Percentiles rank a stretch among this genome's conserved stretches.
These are phyloP conservation scores for Ophiosphaerella narmari DNA, from an alignment of 2,329 filamentous ascomycete species.

Conservation along the genomic window DNA sequence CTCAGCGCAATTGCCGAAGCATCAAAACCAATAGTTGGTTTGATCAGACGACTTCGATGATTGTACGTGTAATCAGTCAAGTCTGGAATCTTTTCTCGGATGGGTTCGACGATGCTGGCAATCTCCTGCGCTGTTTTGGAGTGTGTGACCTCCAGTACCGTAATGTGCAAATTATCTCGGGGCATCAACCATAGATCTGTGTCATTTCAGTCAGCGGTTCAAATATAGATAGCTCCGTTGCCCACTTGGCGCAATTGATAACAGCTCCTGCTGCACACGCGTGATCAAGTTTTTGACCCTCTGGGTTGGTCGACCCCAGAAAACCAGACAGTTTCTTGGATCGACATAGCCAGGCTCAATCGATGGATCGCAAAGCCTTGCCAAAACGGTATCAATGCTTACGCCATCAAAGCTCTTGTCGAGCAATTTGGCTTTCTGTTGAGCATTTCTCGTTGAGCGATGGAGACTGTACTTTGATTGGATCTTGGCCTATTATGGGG, in stretches of 20 bases:
- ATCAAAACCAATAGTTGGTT: conserved; percentile 83
- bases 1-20: conserved; percentile 83
- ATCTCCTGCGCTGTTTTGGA: conserved; percentile 74
- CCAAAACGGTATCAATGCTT: conserved; percentile 75
- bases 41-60: conserved; percentile 76
- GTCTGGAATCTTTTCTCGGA: conserved; percentile 60
- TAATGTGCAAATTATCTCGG: conserved; percentile 77
- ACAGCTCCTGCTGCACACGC: conserved; percentile 70
- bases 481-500: conserved; percentile 61
- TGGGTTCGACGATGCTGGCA: conserved; percentile 60
- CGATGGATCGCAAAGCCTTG: conserved; percentile 67
- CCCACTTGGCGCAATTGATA: conserved; percentile 71
- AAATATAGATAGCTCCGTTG: neutral
- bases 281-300: conserved; percentile 70
- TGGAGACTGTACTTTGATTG: conserved; percentile 76
- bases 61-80: conserved; percentile 69
- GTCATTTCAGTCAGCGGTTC: conserved; percentile 6
- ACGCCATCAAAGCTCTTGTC: conserved; percentile 70
- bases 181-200: conserved; percentile 88
- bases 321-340: conserved; percentile 77
- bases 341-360: conserved; percentile 74
- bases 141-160: conserved; percentile 82
- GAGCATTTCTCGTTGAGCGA: conserved; percentile 72
- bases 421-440: conserved; percentile 77
- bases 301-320: conserved; percentile 83